These are phyloP conservation scores for Metarhizium guizhouense DNA, from an alignment of 2,329 filamentous ascomycete genomes.

Conservation along the genomic window DNA sequence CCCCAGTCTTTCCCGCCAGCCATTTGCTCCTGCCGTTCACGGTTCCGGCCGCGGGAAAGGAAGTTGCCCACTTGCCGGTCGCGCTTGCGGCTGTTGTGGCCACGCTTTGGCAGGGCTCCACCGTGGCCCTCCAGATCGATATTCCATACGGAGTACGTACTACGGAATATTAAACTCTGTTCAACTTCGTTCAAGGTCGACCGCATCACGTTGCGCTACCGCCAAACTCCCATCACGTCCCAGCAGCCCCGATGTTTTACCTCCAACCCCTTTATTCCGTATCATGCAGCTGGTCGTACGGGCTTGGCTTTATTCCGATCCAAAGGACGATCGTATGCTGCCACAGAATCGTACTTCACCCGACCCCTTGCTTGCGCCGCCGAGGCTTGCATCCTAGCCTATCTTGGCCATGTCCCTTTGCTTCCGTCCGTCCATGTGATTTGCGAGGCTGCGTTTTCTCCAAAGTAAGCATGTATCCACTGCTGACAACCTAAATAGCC, in stretches of 20 bases:
- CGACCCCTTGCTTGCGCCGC: not conserved
- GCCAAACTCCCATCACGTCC: not conserved
- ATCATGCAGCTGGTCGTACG: not conserved
- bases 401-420: not conserved
- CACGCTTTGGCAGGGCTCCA: not conserved
- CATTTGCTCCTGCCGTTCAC: not conserved
- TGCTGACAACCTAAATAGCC: not conserved
- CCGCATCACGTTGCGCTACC: not conserved
- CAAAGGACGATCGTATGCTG: not conserved
- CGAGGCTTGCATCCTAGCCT: not conserved
- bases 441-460: not conserved
- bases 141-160: not conserved
- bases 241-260: not conserved
- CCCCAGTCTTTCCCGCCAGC: not conserved
- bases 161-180: not conserved
- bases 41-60: not conserved
- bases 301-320: not conserved
- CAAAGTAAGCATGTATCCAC: not conserved
- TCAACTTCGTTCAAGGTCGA: slow-evolving; percentile 1
- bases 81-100: slow-evolving; percentile 4
- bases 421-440: not conserved
- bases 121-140: not conserved
- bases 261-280: not conserved
- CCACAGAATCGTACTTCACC: not conserved
- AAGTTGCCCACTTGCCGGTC: slow-evolving; percentile 1